Evolutionary conservation across 176 grass and related monocot species (phyloP).

Genomic region (Olyra latifolia): DNA sequence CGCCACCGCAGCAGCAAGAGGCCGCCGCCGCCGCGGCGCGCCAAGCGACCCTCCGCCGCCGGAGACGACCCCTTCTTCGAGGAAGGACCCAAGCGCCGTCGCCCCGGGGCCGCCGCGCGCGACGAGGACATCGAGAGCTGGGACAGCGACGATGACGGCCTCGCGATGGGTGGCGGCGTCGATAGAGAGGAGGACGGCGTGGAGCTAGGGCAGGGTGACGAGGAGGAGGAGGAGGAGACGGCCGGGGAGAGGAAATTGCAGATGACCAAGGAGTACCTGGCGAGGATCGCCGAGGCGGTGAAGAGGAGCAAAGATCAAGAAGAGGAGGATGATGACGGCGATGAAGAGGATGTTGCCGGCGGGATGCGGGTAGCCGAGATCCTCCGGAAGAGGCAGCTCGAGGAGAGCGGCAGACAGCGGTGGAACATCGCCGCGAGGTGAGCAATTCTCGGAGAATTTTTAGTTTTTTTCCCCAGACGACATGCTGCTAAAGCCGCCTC

Average conservation of each 20-base stretch:
- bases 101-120: not conserved
- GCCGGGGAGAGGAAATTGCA: slow-evolving; percentile 62
- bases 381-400: slow-evolving; percentile 59
- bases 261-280: slow-evolving; percentile 53
- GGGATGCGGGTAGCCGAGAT: slow-evolving; percentile 48
- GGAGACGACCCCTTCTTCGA: slow-evolving; percentile 63
- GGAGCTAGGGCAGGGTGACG: slow-evolving; percentile 21
- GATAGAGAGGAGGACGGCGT: not conserved
- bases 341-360: slow-evolving; percentile 31
- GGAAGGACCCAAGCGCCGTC: slow-evolving; percentile 43
- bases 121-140: slow-evolving; percentile 60
- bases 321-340: slow-evolving; percentile 37
- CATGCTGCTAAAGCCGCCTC: not conserved
- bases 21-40: slow-evolving; percentile 13
- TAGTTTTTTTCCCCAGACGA: too few relatives aligned
- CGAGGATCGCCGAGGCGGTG: slow-evolving; percentile 41
- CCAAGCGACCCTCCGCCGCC: slow-evolving; percentile 11
- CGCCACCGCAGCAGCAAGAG: slow-evolving; percentile 36
- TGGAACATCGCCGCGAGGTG: slow-evolving; percentile 57
- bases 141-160: slow-evolving; percentile 50
- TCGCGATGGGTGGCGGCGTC: not conserved
- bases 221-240: slow-evolving; percentile 45
- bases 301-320: slow-evolving; percentile 49
- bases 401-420: slow-evolving; percentile 53
- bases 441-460: not conserved